Percentiles rank a stretch among this genome's conserved stretches.
These are phyloP conservation scores for Canavalia ensiformis DNA, from an alignment of 306 rosid genomes.

Conservation along the genomic window DNA sequence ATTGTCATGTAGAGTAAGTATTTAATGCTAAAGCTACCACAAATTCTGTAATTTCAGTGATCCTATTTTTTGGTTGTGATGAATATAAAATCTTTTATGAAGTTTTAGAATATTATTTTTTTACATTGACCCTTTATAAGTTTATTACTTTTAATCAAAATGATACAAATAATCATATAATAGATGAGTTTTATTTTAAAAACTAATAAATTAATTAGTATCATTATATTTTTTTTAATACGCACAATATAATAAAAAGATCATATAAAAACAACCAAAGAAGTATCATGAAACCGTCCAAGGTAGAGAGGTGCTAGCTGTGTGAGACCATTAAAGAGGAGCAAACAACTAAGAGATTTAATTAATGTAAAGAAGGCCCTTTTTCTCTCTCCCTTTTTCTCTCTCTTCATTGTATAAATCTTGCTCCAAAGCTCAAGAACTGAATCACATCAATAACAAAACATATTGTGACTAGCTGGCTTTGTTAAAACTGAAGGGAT, in stretches of 20 bases:
- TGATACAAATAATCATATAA: too few species aligned
- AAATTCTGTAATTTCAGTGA: not conserved
- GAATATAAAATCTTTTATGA: too few species aligned
- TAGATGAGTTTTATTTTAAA: too few species aligned
- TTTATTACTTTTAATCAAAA: too few species aligned
- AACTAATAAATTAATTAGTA: too few species aligned
- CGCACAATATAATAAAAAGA: too few species aligned
- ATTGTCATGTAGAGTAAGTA: not conserved
- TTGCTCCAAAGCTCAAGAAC: conserved; percentile 12
- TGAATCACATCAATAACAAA: not conserved
- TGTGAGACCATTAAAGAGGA: conserved; percentile 45
- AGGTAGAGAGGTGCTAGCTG: conserved; percentile 29
- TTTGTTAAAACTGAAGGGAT: not conserved
- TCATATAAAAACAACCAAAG: too few species aligned
- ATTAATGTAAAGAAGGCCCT: conserved; percentile 31
- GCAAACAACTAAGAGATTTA: conserved; percentile 15
- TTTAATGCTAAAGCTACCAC: conserved; percentile 34
- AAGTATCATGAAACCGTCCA: conserved; percentile 27
- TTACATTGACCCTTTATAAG: too few species aligned
- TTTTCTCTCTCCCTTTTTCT: not conserved
- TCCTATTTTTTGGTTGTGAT: too few species aligned
- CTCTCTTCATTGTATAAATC: conserved; percentile 27
- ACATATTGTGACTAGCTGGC: not conserved
- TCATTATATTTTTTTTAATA: too few species aligned
- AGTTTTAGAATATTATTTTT: too few species aligned